phyloP scores from a whole-genome alignment of 208 protist genomes.

The Crithidia expoeki region DNA sequence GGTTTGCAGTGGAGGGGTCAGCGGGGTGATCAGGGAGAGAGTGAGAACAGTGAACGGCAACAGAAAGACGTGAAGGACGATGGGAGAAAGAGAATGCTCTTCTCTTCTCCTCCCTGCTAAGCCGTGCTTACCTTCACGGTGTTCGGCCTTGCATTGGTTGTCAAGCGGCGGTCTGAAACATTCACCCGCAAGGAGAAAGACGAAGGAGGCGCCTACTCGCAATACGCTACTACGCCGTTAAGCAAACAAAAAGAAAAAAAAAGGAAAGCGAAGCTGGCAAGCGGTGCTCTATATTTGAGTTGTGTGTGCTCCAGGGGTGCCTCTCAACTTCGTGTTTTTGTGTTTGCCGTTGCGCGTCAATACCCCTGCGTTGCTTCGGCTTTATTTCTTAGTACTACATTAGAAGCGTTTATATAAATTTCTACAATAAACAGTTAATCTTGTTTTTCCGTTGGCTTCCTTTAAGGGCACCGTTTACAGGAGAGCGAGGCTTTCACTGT shows the following conservation, averaged over 20 bases:
- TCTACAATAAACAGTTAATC: not conserved
- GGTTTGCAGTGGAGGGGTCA: too few species aligned
- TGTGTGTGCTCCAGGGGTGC: not conserved
- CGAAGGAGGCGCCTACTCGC: slow-evolving; percentile 6
- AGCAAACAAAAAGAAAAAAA: not conserved
- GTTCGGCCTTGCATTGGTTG: not conserved
- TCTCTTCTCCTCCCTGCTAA: not conserved
- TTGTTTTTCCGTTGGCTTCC: not conserved
- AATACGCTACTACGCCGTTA: slow-evolving; percentile 1
- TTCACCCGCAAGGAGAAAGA: slow-evolving; percentile 14
- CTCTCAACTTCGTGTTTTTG: not conserved
- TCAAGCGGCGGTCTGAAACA: not conserved
- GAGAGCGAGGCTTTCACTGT: not conserved
- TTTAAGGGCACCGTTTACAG: not conserved
- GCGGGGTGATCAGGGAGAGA: too few species aligned
- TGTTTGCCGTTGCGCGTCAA: slow-evolving; percentile 5
- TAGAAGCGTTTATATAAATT: not conserved
- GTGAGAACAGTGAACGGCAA: too few species aligned
- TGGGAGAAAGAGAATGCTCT: not conserved
- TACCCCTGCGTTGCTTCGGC: not conserved
- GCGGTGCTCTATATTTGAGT: not conserved
- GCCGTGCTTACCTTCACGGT: too few species aligned
- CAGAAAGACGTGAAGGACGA: not conserved
- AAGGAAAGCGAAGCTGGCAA: not conserved
- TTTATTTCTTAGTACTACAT: not conserved